Conservation (phyloP, 495 filamentous ascomycete genomes). For the Ramalina peruviana region DNA sequence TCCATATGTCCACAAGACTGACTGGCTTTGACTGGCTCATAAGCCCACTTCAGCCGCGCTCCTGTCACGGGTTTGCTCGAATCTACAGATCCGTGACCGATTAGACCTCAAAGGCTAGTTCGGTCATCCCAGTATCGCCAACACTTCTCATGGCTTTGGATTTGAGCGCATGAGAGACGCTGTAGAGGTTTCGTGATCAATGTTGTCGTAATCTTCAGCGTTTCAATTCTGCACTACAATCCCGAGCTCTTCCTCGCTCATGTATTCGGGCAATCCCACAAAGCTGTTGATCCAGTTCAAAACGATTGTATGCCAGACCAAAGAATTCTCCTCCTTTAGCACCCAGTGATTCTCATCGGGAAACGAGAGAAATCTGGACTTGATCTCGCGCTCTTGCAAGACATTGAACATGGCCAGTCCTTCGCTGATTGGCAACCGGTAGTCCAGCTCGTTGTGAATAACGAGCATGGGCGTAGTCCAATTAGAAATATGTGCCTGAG, state of each 20-base stretch:
- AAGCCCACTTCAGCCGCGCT: too few species aligned
- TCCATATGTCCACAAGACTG: too few species aligned
- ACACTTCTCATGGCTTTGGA: too few species aligned
- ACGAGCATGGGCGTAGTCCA: constrained; percentile 83
- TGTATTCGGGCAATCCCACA: constrained; percentile 37
- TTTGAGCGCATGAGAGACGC: too few species aligned
- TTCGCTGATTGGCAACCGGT: constrained; percentile 70
- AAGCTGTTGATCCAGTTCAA: constrained; percentile 82
- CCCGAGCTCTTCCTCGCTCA: constrained; percentile 2
- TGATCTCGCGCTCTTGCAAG: constrained; percentile 49
- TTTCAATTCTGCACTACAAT: constrained; percentile 6
- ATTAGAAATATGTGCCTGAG: constrained; percentile 46
- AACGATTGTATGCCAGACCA: constrained; percentile 85
- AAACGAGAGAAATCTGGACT: constrained; percentile 54
- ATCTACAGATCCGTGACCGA: too few species aligned
- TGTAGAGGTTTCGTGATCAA: too few species aligned
- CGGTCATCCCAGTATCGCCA: too few species aligned
- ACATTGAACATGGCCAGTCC: constrained; percentile 82
- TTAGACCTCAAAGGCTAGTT: too few species aligned
- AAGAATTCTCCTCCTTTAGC: constrained; percentile 75
- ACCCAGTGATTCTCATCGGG: constrained; percentile 85
- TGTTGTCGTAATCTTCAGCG: background rate
- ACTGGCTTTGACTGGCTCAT: too few species aligned
- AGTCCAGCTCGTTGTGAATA: constrained; percentile 88
- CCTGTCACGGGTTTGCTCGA: too few species aligned